Evolutionary conservation across 768 basidiomycete species (phyloP), one percentile per base, ranked within the genome.

Genomic region (Nidula microcarpa): DNA sequence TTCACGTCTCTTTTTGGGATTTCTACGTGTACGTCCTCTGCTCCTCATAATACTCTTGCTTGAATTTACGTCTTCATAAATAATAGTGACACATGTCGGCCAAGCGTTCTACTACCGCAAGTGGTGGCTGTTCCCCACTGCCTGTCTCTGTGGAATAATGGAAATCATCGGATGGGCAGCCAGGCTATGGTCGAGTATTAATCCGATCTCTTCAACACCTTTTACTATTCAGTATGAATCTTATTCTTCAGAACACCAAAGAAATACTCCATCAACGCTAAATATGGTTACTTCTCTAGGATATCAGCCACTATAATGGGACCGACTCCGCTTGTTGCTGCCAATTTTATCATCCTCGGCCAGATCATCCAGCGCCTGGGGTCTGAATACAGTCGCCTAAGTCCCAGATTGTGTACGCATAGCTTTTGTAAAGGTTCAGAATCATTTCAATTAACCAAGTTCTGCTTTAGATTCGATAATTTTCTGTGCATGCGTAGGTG

Each of bases 121-220:
- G 48, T 82, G 81, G 77, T 86, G 76, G 75, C 57, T 84, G 8
- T 32, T 81, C 43, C 74, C 75, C 0, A 85, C 84, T 0, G 71
- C 71, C 5, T 65, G 72, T 13, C 58, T 81, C 0, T 74, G 76
- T 43, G 81, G 80, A 7, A 13, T 76, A 0, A 61, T 77, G 8
- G 86, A 87, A 60, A 59, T 78, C 8, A 53, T 79, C 2, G 85
- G 84, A 0, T 86, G 85, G 85, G 58, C 63, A 6, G 85, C 70
- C 1, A 65, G 84, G 16, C 60, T 82, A 3, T 85, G 80, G 82
- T 80, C 77, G 5, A 75, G 68, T 43, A 63, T 57, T 49, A 56
- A 54, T 14, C 68, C 71, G 2, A 50, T 50, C 0, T 35, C 53
- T 18, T 32, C 43, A 4, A 53, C 55, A 1, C 66, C 76, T 0